These are phyloP conservation scores for Oidiodendron maius DNA, from an alignment of 495 filamentous ascomycete genomes.

Conservation along the genomic window DNA sequence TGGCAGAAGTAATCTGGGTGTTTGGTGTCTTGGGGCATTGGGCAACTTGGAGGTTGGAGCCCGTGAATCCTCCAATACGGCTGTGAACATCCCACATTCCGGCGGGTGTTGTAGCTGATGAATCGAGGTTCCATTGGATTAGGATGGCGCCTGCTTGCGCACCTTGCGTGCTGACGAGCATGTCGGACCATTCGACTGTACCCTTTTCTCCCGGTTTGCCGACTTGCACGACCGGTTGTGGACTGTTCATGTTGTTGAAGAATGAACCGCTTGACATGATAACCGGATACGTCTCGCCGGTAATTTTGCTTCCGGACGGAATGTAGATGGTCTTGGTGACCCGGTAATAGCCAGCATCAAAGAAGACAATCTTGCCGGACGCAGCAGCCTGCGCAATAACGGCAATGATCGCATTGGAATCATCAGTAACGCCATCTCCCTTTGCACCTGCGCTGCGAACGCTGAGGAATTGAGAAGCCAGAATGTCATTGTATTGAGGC, in stretches of 20 bases:
- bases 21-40: slow-evolving; percentile 25
- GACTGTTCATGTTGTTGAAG: slow-evolving; percentile 43
- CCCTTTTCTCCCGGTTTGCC: slow-evolving; percentile 49
- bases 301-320: slow-evolving; percentile 46
- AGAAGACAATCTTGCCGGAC: slow-evolving; percentile 17
- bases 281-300: slow-evolving; percentile 40
- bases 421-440: slow-evolving; percentile 69
- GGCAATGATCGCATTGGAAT: slow-evolving; percentile 43
- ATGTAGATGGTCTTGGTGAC: slow-evolving; percentile 40
- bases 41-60: slow-evolving; percentile 33
- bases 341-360: slow-evolving; percentile 37
- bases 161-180: slow-evolving; percentile 39
- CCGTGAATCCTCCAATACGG: slow-evolving; percentile 37
- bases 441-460: slow-evolving; percentile 72
- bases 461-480: slow-evolving; percentile 57
- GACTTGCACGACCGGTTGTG: slow-evolving; percentile 47
- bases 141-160: slow-evolving; percentile 40
- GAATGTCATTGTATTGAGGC: slow-evolving; percentile 67
- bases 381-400: slow-evolving; percentile 11
- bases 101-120: slow-evolving; percentile 1
- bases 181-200: slow-evolving; percentile 49
- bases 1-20: not conserved
- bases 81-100: slow-evolving; percentile 36
- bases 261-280: slow-evolving; percentile 38
- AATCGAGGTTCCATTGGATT: slow-evolving; percentile 23